These are phyloP conservation scores for Magnusiomyces sp. DNA, from an alignment of 1,139 yeast genomes.

Conservation along the genomic window DNA sequence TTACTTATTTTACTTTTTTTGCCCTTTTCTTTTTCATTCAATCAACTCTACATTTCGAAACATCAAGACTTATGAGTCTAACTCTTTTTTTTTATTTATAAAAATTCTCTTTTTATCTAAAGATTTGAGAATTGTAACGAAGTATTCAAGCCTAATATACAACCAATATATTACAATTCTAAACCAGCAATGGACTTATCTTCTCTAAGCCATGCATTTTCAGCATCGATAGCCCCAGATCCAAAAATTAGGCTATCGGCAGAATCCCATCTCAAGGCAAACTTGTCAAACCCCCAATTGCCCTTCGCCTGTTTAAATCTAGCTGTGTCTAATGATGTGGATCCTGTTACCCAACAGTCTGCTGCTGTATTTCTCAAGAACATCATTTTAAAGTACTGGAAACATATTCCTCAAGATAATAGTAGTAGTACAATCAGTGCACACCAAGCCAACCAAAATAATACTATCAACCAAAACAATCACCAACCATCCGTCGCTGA, in stretches of 20 bases:
- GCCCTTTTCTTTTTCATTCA: too few species aligned
- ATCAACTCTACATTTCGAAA: too few species aligned
- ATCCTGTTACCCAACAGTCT: constrained; percentile 56
- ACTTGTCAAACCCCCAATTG: constrained; percentile 59
- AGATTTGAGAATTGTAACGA: too few species aligned
- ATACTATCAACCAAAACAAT: not conserved
- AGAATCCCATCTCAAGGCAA: constrained; percentile 51
- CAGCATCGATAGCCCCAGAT: constrained; percentile 70
- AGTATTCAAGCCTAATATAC: too few species aligned
- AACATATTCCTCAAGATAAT: not conserved
- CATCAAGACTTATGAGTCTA: too few species aligned
- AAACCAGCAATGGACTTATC: constrained; percentile 2
- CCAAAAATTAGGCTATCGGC: constrained; percentile 56
- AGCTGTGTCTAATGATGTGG: constrained; percentile 45
- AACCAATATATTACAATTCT: too few species aligned
- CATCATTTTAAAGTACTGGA: constrained; percentile 60
- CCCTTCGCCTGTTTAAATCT: constrained; percentile 77
- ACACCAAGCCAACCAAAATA: not conserved
- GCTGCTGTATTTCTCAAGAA: constrained; percentile 87
- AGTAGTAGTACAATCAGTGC: too few species aligned
- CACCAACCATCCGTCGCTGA: not conserved
- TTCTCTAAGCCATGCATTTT: constrained; percentile 35
- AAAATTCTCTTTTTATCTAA: too few species aligned
- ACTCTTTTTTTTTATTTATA: too few species aligned
- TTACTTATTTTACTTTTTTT: too few species aligned